phyloP scores from a whole-genome alignment of 176 grass and related monocot species.

The Neostapfia colusana region DNA sequence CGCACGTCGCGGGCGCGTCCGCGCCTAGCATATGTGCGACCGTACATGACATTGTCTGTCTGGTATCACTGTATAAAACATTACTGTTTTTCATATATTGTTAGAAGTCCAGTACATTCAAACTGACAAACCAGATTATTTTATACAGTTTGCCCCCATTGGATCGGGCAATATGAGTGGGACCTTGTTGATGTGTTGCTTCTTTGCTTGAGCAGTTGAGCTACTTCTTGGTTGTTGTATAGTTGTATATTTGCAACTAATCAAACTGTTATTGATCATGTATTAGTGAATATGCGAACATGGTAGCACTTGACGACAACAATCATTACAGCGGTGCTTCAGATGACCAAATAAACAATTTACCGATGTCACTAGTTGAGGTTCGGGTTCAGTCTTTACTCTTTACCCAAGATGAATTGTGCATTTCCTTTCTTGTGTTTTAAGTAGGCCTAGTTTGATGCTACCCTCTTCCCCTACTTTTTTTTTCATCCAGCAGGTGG shows the following conservation, averaged over 20 bases:
- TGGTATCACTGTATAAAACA: no score
- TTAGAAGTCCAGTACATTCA: background rate
- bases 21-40: no score
- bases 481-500: conserved; percentile 42
- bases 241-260: conserved; percentile 18
- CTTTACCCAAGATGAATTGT: conserved; percentile 8
- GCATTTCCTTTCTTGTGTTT: conserved; percentile 7
- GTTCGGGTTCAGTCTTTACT: conserved; percentile 37
- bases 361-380: conserved; percentile 65
- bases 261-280: conserved; percentile 20
- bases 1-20: no score
- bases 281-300: conserved; percentile 67
- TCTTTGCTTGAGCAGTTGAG: conserved; percentile 27
- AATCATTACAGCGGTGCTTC: conserved; percentile 52
- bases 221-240: conserved; percentile 4
- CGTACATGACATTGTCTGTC: no score
- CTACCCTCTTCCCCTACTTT: no score
- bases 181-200: background rate
- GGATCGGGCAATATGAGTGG: background rate
- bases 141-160: background rate
- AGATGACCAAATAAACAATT: conserved; percentile 68
- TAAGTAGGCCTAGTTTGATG: conserved; percentile 12
- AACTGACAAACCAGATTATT: conserved; percentile 13
- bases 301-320: conserved; percentile 41
- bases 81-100: conserved; percentile 12